phyloP scores from a whole-genome alignment of 1,284 basidiomycete species.

The Somion occarium region DNA sequence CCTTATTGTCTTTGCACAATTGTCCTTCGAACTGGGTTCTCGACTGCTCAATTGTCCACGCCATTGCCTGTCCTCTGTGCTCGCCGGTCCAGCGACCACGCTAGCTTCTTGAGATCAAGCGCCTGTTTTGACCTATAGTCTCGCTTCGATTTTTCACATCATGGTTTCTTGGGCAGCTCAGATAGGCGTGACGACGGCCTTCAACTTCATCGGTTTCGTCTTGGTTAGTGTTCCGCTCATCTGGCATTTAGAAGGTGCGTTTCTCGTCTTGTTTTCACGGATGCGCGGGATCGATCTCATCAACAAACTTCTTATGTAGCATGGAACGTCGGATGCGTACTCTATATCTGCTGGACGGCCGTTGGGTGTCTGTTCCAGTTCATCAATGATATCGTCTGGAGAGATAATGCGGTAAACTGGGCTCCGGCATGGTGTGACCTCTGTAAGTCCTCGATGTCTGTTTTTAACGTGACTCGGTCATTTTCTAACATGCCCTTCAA shows the following conservation, averaged over 20 bases:
- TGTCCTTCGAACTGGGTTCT: not conserved
- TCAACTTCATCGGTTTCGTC: constrained; percentile 46
- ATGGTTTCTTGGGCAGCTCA: constrained; percentile 9
- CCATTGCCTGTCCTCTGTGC: not conserved
- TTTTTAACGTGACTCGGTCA: not conserved
- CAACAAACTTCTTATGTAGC: constrained; percentile 17
- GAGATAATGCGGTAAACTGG: constrained; percentile 46
- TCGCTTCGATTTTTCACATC: not conserved
- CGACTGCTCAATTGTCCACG: not conserved
- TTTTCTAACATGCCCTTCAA: not conserved
- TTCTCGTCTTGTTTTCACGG: not conserved
- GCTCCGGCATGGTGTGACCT: constrained; percentile 77
- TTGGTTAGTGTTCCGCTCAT: constrained; percentile 47
- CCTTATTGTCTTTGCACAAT: constrained; percentile 4
- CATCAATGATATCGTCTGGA: constrained; percentile 68
- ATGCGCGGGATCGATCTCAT: not conserved
- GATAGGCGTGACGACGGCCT: constrained; percentile 18
- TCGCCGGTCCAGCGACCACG: not conserved
- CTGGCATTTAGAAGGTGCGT: constrained; percentile 53
- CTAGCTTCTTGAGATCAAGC: too few species aligned
- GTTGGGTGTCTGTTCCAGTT: constrained; percentile 49
- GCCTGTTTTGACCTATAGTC: not conserved
- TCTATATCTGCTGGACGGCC: constrained; percentile 61
- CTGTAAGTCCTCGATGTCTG: constrained; percentile 37
- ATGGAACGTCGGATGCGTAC: constrained; percentile 53